Evolutionary conservation across 495 filamentous ascomycete species (phyloP).

Genomic region (Penicillium malachiteum): DNA sequence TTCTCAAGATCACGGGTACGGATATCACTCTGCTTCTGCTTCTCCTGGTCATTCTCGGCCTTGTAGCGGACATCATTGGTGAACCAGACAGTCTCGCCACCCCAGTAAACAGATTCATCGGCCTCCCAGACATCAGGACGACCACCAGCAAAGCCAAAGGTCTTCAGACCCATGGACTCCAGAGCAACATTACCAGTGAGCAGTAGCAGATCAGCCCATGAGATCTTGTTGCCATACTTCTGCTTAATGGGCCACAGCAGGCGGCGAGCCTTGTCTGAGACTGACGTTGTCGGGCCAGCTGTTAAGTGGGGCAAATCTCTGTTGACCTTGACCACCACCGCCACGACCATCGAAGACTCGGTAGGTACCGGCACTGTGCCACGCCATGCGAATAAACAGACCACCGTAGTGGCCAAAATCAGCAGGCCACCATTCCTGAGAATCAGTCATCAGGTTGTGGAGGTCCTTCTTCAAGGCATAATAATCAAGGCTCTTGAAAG

Average conservation of each 20-base stretch:
- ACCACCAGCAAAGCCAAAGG: conserved; percentile 69
- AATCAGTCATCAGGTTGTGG: conserved; percentile 65
- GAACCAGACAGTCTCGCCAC: conserved; percentile 67
- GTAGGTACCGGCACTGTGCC: conserved; percentile 75
- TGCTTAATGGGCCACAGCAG: conserved; percentile 78
- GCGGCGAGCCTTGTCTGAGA: conserved; percentile 74
- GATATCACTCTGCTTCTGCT: conserved; percentile 52
- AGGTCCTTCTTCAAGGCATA: conserved; percentile 70
- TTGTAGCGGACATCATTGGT: conserved; percentile 63
- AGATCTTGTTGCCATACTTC: conserved; percentile 78
- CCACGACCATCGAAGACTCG: conserved; percentile 70
- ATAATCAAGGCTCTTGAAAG: conserved; percentile 71
- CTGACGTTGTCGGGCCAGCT: conserved; percentile 76
- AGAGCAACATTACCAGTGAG: conserved; percentile 72
- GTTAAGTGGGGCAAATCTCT: conserved; percentile 75
- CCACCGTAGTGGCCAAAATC: conserved; percentile 78
- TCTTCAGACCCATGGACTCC: conserved; percentile 72
- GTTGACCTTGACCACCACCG: conserved; percentile 68
- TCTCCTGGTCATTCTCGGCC: conserved; percentile 47
- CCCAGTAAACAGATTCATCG: conserved; percentile 74
- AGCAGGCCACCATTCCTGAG: conserved; percentile 74
- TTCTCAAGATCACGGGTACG: conserved; percentile 60
- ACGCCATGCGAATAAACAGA: conserved; percentile 74
- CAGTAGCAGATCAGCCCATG: conserved; percentile 69
- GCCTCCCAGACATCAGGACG: conserved; percentile 68